These are phyloP conservation scores for Didymella lethalis DNA, from an alignment of 2,329 filamentous ascomycete genomes.

Conservation along the genomic window DNA sequence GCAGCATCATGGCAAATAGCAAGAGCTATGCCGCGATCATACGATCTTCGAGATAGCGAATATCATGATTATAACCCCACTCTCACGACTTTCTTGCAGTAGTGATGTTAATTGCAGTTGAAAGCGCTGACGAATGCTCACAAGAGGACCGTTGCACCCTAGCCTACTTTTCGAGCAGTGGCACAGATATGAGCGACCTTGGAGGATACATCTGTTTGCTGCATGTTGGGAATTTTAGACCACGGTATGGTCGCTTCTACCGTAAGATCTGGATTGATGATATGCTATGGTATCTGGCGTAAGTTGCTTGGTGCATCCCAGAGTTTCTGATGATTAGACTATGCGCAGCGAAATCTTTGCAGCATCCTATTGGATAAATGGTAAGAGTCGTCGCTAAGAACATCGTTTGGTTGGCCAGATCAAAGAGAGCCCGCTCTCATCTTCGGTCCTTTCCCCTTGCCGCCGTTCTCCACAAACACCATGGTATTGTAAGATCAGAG, in stretches of 20 bases:
- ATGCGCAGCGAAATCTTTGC: too few relatives aligned
- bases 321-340: too few relatives aligned
- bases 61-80: slow-evolving; percentile 11
- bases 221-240: background rate
- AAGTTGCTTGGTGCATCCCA: too few relatives aligned
- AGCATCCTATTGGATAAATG: too few relatives aligned
- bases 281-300: background rate
- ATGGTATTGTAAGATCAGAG: background rate
- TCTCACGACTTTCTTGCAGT: too few relatives aligned
- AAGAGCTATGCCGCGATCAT: background rate
- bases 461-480: too few relatives aligned
- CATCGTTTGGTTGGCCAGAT: too few relatives aligned
- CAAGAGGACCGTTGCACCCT: background rate
- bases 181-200: background rate
- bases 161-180: background rate
- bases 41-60: slow-evolving; percentile 14
- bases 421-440: too few relatives aligned
- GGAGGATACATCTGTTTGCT: background rate
- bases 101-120: background rate
- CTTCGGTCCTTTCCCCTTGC: too few relatives aligned
- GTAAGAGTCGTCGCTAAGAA: too few relatives aligned
- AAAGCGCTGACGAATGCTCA: background rate
- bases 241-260: background rate
- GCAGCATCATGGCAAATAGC: background rate
- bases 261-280: background rate